Base-by-base conservation (phyloP, 139 green algal genomes). In the Zygnema cylindricum region DNA sequence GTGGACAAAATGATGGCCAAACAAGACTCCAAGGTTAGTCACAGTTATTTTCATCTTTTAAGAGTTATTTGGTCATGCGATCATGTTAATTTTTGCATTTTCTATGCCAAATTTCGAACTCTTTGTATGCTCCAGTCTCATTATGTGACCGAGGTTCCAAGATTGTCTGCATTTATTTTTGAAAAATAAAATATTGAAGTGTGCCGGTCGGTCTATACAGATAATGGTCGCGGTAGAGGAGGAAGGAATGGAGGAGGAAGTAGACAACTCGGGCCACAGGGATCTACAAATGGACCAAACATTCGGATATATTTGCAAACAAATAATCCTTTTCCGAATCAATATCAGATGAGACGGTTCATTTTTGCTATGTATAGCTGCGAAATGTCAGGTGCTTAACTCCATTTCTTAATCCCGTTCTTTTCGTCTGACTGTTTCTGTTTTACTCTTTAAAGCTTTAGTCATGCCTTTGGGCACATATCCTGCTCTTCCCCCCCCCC, bases 311-410 rank as follows among this genome's bases (percentile, higher is more conserved):
- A 63, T 63, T 63, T 63, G 49, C 7, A 63, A 25, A 25, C 49
- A 25, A 7, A 7, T 25, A 16, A 7, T 16, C 7, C 49, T 25
- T 63, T 63, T 63, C 49, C 71, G 3, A 79, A 79, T 79, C 77
- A 85, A 54, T 57, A 85, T 77, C 77, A 85, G 77, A 85, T 85
- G 38, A 43, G 77, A 75, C 3, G 77, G 38, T 85, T 85, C 39
- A 42, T 85, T 30, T 54, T 81, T 43, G 3, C 77, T 85, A 54
- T 54, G 39, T 16, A 63, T 16, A 63, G 49, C 16, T 63, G 49
- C 16, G 49, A 63, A 63, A 63, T 63, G 49, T 63, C 49, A 63
- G 49, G 49, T 63, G 16, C 7, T 16, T 63, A 25, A 63, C 49
- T 63, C 16, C 16, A 63, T 63, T 63, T 63, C 16, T 63, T 63